phyloP scores from a whole-genome alignment of 768 basidiomycete genomes.

The Russula vinacea region DNA sequence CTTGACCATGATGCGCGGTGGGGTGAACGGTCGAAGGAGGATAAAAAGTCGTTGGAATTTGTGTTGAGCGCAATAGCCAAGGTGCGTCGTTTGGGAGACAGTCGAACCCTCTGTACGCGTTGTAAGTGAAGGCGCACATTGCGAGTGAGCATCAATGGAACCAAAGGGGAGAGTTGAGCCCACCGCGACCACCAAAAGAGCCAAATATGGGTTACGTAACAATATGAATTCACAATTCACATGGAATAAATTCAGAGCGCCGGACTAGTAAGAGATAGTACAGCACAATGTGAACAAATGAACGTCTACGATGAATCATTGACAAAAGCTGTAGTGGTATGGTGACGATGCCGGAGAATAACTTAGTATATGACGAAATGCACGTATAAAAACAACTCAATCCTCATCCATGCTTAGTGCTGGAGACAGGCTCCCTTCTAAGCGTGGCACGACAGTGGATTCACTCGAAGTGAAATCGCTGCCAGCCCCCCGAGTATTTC shows the following conservation, averaged over 20 bases:
- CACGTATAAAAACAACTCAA: conserved; percentile 16
- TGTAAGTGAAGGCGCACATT: conserved; percentile 27
- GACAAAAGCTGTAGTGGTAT: conserved; percentile 22
- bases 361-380: conserved; percentile 26
- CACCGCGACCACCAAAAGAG: too few relatives aligned
- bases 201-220: neutral
- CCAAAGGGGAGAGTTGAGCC: conserved; percentile 1
- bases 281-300: neutral
- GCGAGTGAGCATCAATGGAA: conserved; percentile 29
- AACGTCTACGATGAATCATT: conserved; percentile 20
- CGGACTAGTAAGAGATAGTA: too few relatives aligned
- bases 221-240: neutral
- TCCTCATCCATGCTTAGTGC: conserved; percentile 39
- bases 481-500: conserved; percentile 13
- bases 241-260: too few relatives aligned
- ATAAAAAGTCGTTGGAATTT: conserved; percentile 51
- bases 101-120: conserved; percentile 2
- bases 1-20: conserved; percentile 43
- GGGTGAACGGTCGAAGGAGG: conserved; percentile 64
- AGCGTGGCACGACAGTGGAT: conserved; percentile 35
- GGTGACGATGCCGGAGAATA: conserved; percentile 14
- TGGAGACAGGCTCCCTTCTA: conserved; percentile 47
- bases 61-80: conserved; percentile 38
- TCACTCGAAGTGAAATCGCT: conserved; percentile 27
- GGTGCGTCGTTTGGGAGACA: conserved; percentile 17